Conservation (phyloP, 2,329 filamentous ascomycete genomes). For the Ceratocystis lukuohia region DNA sequence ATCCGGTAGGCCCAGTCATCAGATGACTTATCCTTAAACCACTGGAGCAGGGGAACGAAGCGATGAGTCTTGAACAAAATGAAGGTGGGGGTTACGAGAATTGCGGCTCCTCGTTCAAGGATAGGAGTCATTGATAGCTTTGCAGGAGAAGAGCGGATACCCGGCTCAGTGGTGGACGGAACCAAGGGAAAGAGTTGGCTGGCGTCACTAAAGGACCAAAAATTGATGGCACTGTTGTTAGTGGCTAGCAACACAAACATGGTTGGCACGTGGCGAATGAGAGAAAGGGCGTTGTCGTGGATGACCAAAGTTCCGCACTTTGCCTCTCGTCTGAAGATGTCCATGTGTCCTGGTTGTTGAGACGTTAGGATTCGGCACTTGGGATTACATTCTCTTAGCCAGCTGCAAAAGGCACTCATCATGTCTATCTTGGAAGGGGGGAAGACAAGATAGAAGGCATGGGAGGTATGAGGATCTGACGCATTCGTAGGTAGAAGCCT, state of each 20-base stretch:
- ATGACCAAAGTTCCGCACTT: slow-evolving; percentile 30
- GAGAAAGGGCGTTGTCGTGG: slow-evolving; percentile 32
- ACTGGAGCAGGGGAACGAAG: slow-evolving; percentile 28
- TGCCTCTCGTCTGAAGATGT: slow-evolving; percentile 28
- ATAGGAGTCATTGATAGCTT: slow-evolving; percentile 25
- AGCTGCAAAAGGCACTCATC: slow-evolving; percentile 31
- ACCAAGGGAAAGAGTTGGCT: slow-evolving; percentile 21
- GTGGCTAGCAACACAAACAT: slow-evolving; percentile 27
- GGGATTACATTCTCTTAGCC: slow-evolving; percentile 32
- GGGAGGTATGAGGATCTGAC: slow-evolving; percentile 20
- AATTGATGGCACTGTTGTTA: slow-evolving; percentile 24
- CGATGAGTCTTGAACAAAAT: slow-evolving; percentile 29
- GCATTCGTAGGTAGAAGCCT: slow-evolving; percentile 22
- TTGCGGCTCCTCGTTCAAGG: slow-evolving; percentile 26
- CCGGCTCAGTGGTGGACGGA: slow-evolving; percentile 16
- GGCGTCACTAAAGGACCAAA: slow-evolving; percentile 32
- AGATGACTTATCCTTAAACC: slow-evolving; percentile 23
- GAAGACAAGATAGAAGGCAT: slow-evolving; percentile 38
- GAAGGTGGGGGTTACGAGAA: slow-evolving; percentile 34
- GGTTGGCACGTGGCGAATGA: slow-evolving; percentile 30
- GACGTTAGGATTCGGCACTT: slow-evolving; percentile 33
- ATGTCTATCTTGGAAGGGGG: slow-evolving; percentile 29
- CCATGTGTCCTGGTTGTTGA: slow-evolving; percentile 34
- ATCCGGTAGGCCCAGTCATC: not conserved
- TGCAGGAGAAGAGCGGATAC: slow-evolving; percentile 4